Conservation (phyloP, 2,329 filamentous ascomycete genomes). For the Pseudocercospora pini-densiflorae region DNA sequence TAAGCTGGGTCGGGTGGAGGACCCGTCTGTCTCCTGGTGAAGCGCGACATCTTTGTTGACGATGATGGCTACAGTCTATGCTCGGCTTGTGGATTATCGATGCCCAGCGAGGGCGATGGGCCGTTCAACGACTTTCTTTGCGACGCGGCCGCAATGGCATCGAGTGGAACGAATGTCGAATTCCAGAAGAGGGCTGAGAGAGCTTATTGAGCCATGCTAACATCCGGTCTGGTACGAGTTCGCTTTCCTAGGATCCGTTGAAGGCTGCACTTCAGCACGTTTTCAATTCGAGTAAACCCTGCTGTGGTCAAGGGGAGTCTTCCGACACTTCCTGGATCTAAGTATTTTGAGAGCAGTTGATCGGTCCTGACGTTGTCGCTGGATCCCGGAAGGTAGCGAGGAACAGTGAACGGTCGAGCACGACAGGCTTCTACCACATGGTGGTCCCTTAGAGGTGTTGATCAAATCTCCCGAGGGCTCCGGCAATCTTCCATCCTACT, state of each 20-base stretch:
- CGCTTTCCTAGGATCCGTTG: neutral
- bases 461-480: neutral
- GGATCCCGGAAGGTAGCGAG: neutral
- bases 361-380: neutral
- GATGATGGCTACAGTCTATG: neutral
- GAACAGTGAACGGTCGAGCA: neutral
- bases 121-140: neutral
- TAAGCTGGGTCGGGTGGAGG: constrained; percentile 27
- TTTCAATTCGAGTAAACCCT: neutral
- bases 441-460: neutral
- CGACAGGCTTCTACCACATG: neutral
- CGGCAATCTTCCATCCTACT: neutral
- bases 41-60: constrained; percentile 7
- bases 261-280: neutral
- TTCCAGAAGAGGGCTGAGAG: neutral
- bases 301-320: neutral
- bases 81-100: neutral
- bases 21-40: constrained; percentile 13
- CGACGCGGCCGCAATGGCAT: neutral
- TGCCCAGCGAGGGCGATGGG: neutral
- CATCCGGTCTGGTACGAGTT: neutral
- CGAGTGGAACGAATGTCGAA: neutral
- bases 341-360: neutral
- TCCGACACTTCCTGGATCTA: neutral
- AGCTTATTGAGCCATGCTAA: neutral